phyloP scores from a whole-genome alignment of 2,329 filamentous ascomycete species.

The Pezicula carpinea region DNA sequence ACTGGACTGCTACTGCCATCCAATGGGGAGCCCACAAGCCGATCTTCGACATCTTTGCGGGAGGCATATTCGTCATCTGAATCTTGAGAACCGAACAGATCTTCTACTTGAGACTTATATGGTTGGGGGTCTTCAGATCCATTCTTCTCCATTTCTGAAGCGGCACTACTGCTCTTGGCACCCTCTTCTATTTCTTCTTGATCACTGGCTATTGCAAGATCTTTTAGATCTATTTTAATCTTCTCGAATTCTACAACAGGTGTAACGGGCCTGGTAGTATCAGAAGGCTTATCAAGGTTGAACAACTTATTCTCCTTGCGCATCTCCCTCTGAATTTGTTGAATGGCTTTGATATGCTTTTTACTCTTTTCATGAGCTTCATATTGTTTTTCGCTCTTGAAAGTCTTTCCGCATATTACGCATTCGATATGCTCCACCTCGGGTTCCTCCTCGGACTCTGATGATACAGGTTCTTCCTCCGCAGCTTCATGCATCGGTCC shows the following conservation, averaged over 20 bases:
- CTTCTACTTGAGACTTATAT: neutral
- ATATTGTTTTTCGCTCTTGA: constrained; percentile 89
- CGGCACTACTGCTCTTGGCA: too few relatives aligned
- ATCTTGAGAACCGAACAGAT: constrained; percentile 9
- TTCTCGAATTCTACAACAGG: constrained; percentile 18
- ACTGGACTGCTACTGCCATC: constrained; percentile 3
- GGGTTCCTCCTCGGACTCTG: constrained; percentile 44
- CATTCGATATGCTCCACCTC: constrained; percentile 64
- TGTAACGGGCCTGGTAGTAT: neutral
- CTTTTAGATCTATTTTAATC: constrained; percentile 10
- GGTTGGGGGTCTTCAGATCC: neutral
- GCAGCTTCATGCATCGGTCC: constrained; percentile 60
- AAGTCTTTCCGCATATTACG: constrained; percentile 70
- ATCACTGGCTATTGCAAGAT: neutral
- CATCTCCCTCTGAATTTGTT: constrained; percentile 79
- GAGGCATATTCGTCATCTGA: constrained; percentile 29
- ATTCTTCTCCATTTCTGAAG: neutral
- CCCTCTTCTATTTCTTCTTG: neutral
- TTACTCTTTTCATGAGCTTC: constrained; percentile 94
- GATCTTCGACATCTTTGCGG: constrained; percentile 23
- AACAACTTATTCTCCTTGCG: constrained; percentile 67
- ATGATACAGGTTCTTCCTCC: constrained; percentile 52
- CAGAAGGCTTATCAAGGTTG: constrained; percentile 34
- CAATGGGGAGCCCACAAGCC: constrained; percentile 14
- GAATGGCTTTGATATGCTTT: constrained; percentile 85